phyloP scores from a whole-genome alignment of 306 rosid species.

The Lithocarpus polystachyus region DNA sequence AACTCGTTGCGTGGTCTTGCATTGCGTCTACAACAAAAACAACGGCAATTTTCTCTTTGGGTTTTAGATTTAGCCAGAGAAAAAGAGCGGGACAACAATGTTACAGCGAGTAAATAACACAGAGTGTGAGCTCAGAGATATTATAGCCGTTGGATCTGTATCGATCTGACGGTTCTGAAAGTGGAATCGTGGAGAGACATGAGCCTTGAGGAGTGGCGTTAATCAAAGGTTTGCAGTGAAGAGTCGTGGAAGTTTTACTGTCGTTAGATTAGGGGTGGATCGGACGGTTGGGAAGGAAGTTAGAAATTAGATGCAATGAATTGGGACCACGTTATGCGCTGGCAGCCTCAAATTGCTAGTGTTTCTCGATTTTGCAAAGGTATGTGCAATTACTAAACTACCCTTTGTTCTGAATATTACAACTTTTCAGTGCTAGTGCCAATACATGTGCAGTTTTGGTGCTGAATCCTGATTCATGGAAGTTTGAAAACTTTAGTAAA shows the following conservation, averaged over 20 bases:
- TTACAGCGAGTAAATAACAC: background rate
- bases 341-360: background rate
- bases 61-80: background rate
- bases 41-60: background rate
- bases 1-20: constrained; percentile 52
- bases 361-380: background rate
- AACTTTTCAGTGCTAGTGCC: background rate
- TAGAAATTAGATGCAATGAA: background rate
- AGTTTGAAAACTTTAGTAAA: too few relatives aligned
- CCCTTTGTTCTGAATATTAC: background rate
- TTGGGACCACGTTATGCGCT: constrained; percentile 32
- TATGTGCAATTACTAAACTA: background rate
- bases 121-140: background rate
- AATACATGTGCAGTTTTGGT: background rate
- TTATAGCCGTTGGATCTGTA: constrained; percentile 25
- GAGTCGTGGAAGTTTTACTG: constrained; percentile 40
- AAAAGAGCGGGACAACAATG: constrained; percentile 36
- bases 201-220: constrained; percentile 42
- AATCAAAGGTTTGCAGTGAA: constrained; percentile 55
- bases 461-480: too few relatives aligned
- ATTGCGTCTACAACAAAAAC: constrained; percentile 27
- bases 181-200: constrained; percentile 49
- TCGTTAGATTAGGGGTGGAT: constrained; percentile 31
- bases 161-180: constrained; percentile 22
- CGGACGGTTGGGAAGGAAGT: constrained; percentile 25